Evolutionary conservation across 2,329 filamentous ascomycete genomes (phyloP).

Genomic region (Ilyonectria robusta): DNA sequence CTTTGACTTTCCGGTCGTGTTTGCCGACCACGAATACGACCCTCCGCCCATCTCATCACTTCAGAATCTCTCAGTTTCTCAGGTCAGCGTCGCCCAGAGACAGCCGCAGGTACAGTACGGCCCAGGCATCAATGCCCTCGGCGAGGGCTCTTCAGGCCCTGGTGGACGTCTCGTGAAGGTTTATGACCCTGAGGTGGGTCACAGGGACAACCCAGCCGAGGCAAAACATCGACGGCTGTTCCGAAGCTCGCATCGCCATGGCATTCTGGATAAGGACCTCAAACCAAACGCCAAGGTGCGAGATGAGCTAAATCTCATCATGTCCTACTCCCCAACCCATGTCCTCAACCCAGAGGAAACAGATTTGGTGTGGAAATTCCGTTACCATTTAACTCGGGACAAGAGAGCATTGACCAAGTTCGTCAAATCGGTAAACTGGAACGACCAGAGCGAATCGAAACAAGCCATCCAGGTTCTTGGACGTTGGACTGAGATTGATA

Average conservation of each 20-base stretch:
- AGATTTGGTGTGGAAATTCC: conserved; percentile 97
- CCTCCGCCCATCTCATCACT: conserved; percentile 86
- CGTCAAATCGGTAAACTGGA: conserved; percentile 97
- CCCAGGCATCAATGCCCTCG: conserved; percentile 84
- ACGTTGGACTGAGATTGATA: conserved; percentile 96
- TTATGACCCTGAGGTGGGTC: conserved; percentile 93
- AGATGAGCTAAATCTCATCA: conserved; percentile 91
- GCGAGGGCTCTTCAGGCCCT: conserved; percentile 62
- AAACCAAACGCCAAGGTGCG: conserved; percentile 97
- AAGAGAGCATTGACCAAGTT: conserved; percentile 96
- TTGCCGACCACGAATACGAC: conserved; percentile 93
- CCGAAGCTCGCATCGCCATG: conserved; percentile 89
- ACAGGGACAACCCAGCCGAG: conserved; percentile 92
- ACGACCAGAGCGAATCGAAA: conserved; percentile 84
- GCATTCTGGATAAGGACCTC: conserved; percentile 93
- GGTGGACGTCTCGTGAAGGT: conserved; percentile 81
- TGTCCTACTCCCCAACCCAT: conserved; percentile 94
- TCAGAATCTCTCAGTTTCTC: conserved; percentile 68
- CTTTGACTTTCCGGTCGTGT: conserved; percentile 96
- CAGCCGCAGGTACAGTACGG: conserved; percentile 92
- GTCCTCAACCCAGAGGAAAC: conserved; percentile 91
- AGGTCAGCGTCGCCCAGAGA: conserved; percentile 81
- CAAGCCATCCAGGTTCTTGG: conserved; percentile 91
- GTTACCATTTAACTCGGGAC: conserved; percentile 92
- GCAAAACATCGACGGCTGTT: conserved; percentile 94